Evolutionary conservation across 2,329 filamentous ascomycete genomes (phyloP).

Genomic region (Botrytis pseudocinerea): DNA sequence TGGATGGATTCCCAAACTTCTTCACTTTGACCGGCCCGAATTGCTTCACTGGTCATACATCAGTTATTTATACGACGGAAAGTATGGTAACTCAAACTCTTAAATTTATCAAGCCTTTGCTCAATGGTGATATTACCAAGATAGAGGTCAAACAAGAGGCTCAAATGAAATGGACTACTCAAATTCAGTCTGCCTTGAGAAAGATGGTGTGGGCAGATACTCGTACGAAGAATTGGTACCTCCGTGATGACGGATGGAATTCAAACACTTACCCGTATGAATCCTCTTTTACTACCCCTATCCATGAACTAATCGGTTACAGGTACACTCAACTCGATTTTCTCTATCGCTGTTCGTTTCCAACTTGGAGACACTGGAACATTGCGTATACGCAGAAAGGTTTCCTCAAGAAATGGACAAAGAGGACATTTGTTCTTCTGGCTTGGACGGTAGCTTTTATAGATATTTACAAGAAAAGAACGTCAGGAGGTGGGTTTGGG

Average conservation of each 20-base stretch:
- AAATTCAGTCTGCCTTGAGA: slow-evolving; percentile 50
- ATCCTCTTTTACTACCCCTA: no score
- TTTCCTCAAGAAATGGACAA: slow-evolving; percentile 39
- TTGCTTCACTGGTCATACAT: slow-evolving; percentile 57
- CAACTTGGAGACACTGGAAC: slow-evolving; percentile 55
- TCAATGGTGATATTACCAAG: slow-evolving; percentile 47
- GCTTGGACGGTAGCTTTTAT: background rate
- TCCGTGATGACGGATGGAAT: slow-evolving; percentile 49
- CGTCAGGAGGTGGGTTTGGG: background rate
- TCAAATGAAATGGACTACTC: slow-evolving; percentile 48
- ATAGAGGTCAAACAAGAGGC: slow-evolving; percentile 52
- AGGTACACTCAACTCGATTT: slow-evolving; percentile 55
- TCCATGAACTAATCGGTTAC: slow-evolving; percentile 23
- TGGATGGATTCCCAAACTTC: slow-evolving; percentile 61
- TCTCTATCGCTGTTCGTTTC: slow-evolving; percentile 51
- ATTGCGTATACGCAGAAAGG: slow-evolving; percentile 53
- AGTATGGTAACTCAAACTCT: slow-evolving; percentile 57
- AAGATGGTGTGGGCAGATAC: slow-evolving; percentile 50
- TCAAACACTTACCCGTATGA: slow-evolving; percentile 49
- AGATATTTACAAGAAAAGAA: background rate
- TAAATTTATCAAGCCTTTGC: slow-evolving; percentile 54
- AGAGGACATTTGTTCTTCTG: slow-evolving; percentile 4
- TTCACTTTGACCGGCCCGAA: slow-evolving; percentile 62
- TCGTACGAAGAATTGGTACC: slow-evolving; percentile 53
- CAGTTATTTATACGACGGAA: slow-evolving; percentile 57